Conservation (phyloP, 192 early-diverging fungal species). For the Coemansia sp. region DNA sequence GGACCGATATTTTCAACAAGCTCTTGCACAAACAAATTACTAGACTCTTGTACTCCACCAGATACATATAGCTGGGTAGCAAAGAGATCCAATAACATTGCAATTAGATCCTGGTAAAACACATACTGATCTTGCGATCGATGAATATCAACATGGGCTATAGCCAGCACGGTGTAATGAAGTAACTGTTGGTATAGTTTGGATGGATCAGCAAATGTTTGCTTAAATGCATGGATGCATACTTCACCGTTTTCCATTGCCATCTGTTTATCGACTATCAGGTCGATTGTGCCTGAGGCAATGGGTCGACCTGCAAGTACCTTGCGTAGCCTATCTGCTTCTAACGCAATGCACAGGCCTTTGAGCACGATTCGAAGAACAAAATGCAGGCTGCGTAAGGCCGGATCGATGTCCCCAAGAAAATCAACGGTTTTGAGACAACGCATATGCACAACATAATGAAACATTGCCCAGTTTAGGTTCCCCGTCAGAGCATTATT, state of each 20-base stretch:
- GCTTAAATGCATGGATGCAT: constrained; percentile 32
- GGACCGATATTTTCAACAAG: constrained; percentile 25
- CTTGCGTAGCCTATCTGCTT: constrained; percentile 10
- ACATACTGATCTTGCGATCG: constrained; percentile 11
- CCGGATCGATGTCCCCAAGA: constrained; percentile 23
- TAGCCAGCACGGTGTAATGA: constrained; percentile 27
- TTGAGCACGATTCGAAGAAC: constrained; percentile 31
- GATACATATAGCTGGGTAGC: constrained; percentile 19
- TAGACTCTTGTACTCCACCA: background rate
- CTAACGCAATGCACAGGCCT: constrained; percentile 19
- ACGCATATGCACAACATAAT: constrained; percentile 41
- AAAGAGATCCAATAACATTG: constrained; percentile 26
- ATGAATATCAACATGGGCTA: constrained; percentile 31
- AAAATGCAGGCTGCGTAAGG: constrained; percentile 34
- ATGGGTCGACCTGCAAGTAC: constrained; percentile 29
- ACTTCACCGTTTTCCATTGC: constrained; percentile 34
- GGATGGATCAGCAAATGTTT: constrained; percentile 30
- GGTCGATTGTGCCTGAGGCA: constrained; percentile 25
- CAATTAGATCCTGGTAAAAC: constrained; percentile 28
- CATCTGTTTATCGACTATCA: constrained; percentile 32
- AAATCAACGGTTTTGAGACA: constrained; percentile 50
- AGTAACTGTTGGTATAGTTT: constrained; percentile 30
- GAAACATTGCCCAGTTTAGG: constrained; percentile 45
- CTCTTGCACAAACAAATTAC: constrained; percentile 17
- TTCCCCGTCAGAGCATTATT: constrained; percentile 43